A percentile compares a stretch with the other conserved stretches of the same genome.
Conservation (phyloP, 257 asterid genomes). For the Phtheirospermum japonicum region DNA sequence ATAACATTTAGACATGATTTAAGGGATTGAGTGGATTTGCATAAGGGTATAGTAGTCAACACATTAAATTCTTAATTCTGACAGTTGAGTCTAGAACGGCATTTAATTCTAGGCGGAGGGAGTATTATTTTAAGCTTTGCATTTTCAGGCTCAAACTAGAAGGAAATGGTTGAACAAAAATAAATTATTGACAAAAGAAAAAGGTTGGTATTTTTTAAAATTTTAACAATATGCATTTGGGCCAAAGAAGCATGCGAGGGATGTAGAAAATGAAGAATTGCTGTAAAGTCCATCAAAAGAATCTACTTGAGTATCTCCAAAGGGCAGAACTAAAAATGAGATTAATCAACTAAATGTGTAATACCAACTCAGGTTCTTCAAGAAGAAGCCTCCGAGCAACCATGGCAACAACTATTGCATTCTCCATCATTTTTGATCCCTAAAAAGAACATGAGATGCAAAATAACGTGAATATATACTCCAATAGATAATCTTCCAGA, state of each 20-base stretch:
- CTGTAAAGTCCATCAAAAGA: not conserved
- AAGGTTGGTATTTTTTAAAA: not conserved
- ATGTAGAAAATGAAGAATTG: slow-evolving; percentile 16
- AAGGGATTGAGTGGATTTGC: too few species aligned
- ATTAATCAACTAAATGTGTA: slow-evolving; percentile 19
- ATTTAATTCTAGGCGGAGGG: not conserved
- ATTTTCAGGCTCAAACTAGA: slow-evolving; percentile 11
- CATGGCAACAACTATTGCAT: slow-evolving; percentile 70
- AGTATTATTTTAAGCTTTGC: not conserved
- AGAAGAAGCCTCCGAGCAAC: slow-evolving; percentile 84
- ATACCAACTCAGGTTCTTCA: slow-evolving; percentile 93
- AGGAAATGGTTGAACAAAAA: slow-evolving; percentile 21
- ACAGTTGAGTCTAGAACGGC: too few species aligned
- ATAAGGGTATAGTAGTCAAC: too few species aligned
- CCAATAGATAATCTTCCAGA: slow-evolving; percentile 19
- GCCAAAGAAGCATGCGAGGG: slow-evolving; percentile 7
- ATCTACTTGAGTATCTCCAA: slow-evolving; percentile 3
- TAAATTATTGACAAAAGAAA: not conserved
- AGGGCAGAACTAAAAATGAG: slow-evolving; percentile 20
- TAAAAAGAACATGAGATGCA: slow-evolving; percentile 32
- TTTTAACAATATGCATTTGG: not conserved
- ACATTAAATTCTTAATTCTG: too few species aligned
- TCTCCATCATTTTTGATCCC: slow-evolving; percentile 82
- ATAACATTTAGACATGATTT: too few species aligned
- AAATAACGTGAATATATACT: slow-evolving; percentile 3